These are phyloP conservation scores for Rhodotorula sp. DNA, from an alignment of 1,284 basidiomycete genomes.

Conservation along the genomic window DNA sequence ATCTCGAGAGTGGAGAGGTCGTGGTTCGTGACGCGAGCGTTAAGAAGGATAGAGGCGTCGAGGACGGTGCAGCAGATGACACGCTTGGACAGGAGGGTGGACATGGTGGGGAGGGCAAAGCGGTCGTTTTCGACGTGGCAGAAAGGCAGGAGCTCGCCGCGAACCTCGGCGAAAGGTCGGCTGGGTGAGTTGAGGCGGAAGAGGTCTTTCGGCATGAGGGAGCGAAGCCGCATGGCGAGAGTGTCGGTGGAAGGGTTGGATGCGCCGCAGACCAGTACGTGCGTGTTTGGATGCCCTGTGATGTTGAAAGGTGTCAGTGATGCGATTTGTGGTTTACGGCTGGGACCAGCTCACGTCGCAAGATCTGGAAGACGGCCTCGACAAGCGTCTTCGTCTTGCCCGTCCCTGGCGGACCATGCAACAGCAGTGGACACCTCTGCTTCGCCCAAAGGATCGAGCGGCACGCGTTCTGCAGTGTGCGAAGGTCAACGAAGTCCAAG, in stretches of 20 bases:
- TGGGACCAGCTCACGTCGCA: conserved; percentile 21
- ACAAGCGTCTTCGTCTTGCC: conserved; percentile 53
- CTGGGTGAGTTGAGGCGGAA: conserved; percentile 49
- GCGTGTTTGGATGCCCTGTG: conserved; percentile 42
- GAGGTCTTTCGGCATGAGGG: conserved; percentile 44
- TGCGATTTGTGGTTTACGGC: too few species aligned
- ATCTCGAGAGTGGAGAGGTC: conserved; percentile 46
- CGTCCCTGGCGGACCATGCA: conserved; percentile 42
- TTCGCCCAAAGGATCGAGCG: conserved; percentile 37
- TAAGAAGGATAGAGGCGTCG: conserved; percentile 50
- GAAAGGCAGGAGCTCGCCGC: conserved; percentile 39
- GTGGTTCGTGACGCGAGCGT: conserved; percentile 47
- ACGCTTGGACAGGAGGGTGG: conserved; percentile 46
- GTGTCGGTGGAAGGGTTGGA: conserved; percentile 54
- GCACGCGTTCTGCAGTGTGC: conserved; percentile 40
- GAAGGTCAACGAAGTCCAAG: neutral
- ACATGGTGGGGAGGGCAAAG: conserved; percentile 44
- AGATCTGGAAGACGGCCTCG: conserved; percentile 50
- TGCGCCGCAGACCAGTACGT: conserved; percentile 51
- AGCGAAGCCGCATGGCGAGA: conserved; percentile 48
- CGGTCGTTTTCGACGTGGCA: conserved; percentile 43
- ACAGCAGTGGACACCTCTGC: conserved; percentile 38
- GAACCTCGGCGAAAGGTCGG: conserved; percentile 52
- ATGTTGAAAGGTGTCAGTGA: too few species aligned
- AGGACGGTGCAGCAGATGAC: conserved; percentile 50